phyloP scores from a whole-genome alignment of 2,329 filamentous ascomycete genomes.

The Pseudogymnoascus sp. region DNA sequence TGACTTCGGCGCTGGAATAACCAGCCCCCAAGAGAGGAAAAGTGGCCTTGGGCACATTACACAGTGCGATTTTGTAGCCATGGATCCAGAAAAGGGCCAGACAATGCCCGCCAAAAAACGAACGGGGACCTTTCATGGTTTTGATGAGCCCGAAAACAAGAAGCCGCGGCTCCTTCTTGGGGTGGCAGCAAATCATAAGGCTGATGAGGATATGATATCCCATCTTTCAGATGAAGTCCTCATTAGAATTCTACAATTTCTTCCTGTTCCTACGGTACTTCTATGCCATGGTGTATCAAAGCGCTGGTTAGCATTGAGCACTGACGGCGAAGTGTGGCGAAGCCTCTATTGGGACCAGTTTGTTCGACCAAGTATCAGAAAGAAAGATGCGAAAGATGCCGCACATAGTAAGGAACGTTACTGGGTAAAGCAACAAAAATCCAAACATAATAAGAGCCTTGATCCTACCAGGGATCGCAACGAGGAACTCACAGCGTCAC shows the following conservation, averaged over 20 bases:
- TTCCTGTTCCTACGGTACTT: constrained; percentile 64
- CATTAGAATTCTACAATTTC: constrained; percentile 70
- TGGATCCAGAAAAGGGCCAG: not conserved
- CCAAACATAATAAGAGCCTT: constrained; percentile 46
- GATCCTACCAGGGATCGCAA: constrained; percentile 39
- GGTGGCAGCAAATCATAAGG: not conserved
- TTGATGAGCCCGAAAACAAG: not conserved
- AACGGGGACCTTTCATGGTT: not conserved
- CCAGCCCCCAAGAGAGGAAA: not conserved
- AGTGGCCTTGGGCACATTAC: not conserved
- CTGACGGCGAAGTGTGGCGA: constrained; percentile 88
- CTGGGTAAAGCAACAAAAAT: constrained; percentile 1
- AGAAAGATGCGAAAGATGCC: not conserved
- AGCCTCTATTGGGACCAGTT: constrained; percentile 80
- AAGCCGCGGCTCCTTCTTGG: not conserved
- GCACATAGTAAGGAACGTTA: constrained; percentile 5
- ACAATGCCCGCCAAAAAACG: not conserved
- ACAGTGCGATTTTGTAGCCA: not conserved
- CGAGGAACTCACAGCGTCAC: not conserved
- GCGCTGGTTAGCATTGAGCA: constrained; percentile 64
- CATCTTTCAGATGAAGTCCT: constrained; percentile 80
- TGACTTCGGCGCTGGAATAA: not conserved
- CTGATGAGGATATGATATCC: constrained; percentile 55
- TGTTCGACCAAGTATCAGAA: constrained; percentile 53
- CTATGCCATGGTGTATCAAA: constrained; percentile 59